Evolutionary conservation across 129 eudicot genomes (phyloP), one percentile per base, ranked within the genome.

Genomic region (Flaveria trinervia): DNA sequence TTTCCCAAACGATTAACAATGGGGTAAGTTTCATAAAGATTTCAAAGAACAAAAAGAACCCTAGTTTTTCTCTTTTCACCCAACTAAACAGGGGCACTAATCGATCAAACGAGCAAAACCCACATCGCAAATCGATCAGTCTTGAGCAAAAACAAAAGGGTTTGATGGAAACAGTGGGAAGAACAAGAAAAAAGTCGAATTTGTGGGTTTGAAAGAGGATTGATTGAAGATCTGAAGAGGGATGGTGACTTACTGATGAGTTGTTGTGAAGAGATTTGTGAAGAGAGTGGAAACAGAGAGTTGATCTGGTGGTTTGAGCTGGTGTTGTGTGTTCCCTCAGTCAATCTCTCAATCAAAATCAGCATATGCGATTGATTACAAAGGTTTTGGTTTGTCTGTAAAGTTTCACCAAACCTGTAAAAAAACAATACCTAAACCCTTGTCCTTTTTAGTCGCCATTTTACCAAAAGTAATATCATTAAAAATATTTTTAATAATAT

Each of bases 141-240:
- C 46, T 71, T 79, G 66, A 71, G 22, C 56, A 48, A 62, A 71
- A 61, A 62, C 78, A 71, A 79, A 79, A 79, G 83, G 71, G 52
- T 65, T 30, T 70, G 82, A 70, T 48, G 23, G 56, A 15, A 75
- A 74, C 71, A 74, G 64, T 17, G 61, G 60, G 61, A 33, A 68
- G 70, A 70, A 50, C 60, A 71, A 45, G 46, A 71, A 71, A 22
- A 71, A 61, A 5, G 7, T 79, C 61, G 13, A 71, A 61, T 52
- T 39, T 25, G 70, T 70, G 56, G n/a, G 6, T 75, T 65, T 75
- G 39, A 64, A 75, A 75, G 48, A 26, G 26, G 70, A 44, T 36
- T 56, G 62, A 71, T 79, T 79, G 71, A 71, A 79, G 82, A 79
- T 79, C 82, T 61, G 50, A 79, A 18, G 61, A 78, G 67, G 76